Evolutionary conservation across 2,329 filamentous ascomycete species (phyloP).

Genomic region (Fusarium longipes): DNA sequence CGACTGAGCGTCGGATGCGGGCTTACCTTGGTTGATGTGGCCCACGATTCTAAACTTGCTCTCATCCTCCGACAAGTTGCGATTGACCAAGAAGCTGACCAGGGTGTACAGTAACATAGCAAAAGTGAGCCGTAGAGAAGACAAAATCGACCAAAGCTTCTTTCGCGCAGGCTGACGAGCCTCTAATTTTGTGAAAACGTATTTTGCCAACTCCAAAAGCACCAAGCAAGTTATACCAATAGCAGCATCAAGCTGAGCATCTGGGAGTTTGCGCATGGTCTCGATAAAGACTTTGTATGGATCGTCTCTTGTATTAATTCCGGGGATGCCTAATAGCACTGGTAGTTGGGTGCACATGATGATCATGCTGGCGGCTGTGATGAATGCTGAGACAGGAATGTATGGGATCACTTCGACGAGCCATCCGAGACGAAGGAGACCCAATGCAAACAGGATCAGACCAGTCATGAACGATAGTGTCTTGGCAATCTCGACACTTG

Average conservation of each 20-base stretch:
- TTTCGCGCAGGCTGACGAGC: conserved; percentile 68
- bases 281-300: conserved; percentile 59
- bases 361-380: conserved; percentile 63
- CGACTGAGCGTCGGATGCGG: fast-evolving
- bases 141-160: conserved; percentile 77
- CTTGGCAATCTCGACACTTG: conserved; percentile 56
- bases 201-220: conserved; percentile 69
- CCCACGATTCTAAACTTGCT: conserved; percentile 73
- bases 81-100: conserved; percentile 76
- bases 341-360: conserved; percentile 62
- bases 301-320: conserved; percentile 58
- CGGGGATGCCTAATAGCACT: conserved; percentile 55
- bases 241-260: conserved; percentile 72
- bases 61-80: conserved; percentile 59
- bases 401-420: conserved; percentile 64
- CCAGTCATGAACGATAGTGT: conserved; percentile 60
- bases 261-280: conserved; percentile 55
- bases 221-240: conserved; percentile 76
- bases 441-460: conserved; percentile 57
- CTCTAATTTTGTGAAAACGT: conserved; percentile 68
- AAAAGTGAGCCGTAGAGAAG: conserved; percentile 80
- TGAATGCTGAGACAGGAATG: conserved; percentile 62
- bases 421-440: conserved; percentile 61
- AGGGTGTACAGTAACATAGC: conserved; percentile 81
- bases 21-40: conserved; percentile 69